Conservation (phyloP, 2,329 filamentous ascomycete species). For the Lojkania enalia region DNA sequence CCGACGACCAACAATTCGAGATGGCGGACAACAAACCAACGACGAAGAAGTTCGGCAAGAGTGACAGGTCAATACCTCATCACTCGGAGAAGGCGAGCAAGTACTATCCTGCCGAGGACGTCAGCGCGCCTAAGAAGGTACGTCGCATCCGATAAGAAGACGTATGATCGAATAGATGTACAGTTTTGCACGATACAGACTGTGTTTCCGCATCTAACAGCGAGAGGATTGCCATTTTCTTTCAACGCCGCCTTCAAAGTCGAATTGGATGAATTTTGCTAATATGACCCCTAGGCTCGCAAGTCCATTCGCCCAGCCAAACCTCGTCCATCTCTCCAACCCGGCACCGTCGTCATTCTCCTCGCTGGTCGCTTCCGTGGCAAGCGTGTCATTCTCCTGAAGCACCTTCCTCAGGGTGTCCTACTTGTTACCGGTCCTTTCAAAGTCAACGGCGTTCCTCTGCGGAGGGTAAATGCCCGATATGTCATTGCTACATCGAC, state of each 20-base stretch:
- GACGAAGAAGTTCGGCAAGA: slow-evolving; percentile 98
- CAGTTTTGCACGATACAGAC: not conserved
- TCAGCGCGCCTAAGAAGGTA: slow-evolving; percentile 90
- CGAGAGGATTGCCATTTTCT: not conserved
- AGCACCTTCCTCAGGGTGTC: slow-evolving; percentile 95
- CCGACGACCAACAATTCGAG: slow-evolving; percentile 57
- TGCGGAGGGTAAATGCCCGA: slow-evolving; percentile 88
- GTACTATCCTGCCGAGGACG: slow-evolving; percentile 98
- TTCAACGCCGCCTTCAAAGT: not conserved
- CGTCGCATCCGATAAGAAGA: slow-evolving; percentile 52
- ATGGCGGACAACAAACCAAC: slow-evolving; percentile 62
- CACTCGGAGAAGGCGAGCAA: slow-evolving; percentile 92
- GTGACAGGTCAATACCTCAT: slow-evolving; percentile 87
- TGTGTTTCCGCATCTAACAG: not conserved
- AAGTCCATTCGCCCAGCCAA: slow-evolving; percentile 89
- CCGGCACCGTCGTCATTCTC: slow-evolving; percentile 96
- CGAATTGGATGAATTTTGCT: slow-evolving; percentile 17
- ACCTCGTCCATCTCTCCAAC: slow-evolving; percentile 85
- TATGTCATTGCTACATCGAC: slow-evolving; percentile 91
- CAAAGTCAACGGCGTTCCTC: slow-evolving; percentile 99
- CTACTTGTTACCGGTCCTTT: slow-evolving; percentile 99
- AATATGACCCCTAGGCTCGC: slow-evolving; percentile 69
- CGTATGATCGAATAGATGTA: slow-evolving; percentile 8
- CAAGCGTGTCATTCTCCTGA: slow-evolving; percentile 99
- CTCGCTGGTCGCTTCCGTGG: slow-evolving; percentile 99